phyloP scores from a whole-genome alignment of 176 grass and related monocot genomes.

The Lolium multiflorum region DNA sequence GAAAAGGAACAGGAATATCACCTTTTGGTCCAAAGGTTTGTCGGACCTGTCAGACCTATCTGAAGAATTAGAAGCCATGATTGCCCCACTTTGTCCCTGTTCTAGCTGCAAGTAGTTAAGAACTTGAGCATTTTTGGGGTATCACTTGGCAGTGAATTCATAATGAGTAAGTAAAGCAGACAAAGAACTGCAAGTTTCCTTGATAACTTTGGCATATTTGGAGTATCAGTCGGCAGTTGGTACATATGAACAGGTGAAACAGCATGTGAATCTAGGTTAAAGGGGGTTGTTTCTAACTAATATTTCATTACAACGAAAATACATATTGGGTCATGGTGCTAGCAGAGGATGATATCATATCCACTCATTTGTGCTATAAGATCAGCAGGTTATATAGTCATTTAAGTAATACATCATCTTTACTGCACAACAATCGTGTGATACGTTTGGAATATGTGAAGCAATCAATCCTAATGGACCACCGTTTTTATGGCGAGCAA shows the following conservation, averaged over 20 bases:
- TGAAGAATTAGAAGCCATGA: constrained; percentile 66
- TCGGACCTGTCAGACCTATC: constrained; percentile 69
- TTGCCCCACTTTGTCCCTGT: constrained; percentile 40
- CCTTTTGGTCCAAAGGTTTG: constrained; percentile 79
- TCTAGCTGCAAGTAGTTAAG: constrained; percentile 50
- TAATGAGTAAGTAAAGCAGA: not conserved
- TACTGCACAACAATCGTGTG: too few relatives aligned
- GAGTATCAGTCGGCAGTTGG: not conserved
- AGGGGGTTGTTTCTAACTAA: not conserved
- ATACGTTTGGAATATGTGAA: too few relatives aligned
- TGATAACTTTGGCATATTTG: not conserved
- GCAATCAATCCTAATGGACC: too few relatives aligned
- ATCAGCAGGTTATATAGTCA: too few relatives aligned
- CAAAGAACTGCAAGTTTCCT: not conserved
- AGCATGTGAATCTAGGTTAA: not conserved
- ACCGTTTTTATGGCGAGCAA: too few relatives aligned
- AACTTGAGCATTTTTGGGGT: not conserved
- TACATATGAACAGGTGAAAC: constrained; percentile 19
- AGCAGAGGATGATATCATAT: too few relatives aligned
- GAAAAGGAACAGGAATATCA: constrained; percentile 20
- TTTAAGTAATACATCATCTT: too few relatives aligned
- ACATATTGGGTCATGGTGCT: too few relatives aligned
- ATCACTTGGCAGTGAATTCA: constrained; percentile 15
- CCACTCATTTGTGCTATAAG: too few relatives aligned
- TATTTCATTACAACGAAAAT: not conserved